phyloP scores from a whole-genome alignment of 2,329 filamentous ascomycete genomes.

The Aspergillus tamarii region DNA sequence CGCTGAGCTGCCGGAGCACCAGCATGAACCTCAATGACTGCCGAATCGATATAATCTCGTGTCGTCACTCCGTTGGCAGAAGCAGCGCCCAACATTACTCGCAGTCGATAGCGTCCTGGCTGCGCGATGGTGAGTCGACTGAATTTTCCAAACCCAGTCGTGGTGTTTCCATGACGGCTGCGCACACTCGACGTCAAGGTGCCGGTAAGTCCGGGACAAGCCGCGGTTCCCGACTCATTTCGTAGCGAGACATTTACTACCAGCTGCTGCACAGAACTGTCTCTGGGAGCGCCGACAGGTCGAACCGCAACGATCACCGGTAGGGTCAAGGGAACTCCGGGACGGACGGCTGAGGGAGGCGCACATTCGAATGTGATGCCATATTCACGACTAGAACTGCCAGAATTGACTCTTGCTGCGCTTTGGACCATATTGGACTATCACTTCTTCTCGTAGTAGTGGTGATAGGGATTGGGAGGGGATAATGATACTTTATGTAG shows the following conservation, averaged over 20 bases:
- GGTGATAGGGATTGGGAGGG: background rate
- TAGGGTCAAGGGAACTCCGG: slow-evolving; percentile 32
- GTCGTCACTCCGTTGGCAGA: slow-evolving; percentile 33
- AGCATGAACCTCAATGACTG: slow-evolving; percentile 33
- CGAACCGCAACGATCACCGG: slow-evolving; percentile 36
- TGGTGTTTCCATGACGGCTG: slow-evolving; percentile 33
- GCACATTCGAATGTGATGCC: slow-evolving; percentile 33
- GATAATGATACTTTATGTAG: background rate
- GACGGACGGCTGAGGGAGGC: slow-evolving; percentile 31
- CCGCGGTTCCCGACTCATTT: slow-evolving; percentile 27
- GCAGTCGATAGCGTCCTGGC: slow-evolving; percentile 35
- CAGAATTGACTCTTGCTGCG: slow-evolving; percentile 5
- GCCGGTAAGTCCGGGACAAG: slow-evolving; percentile 29
- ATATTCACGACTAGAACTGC: slow-evolving; percentile 32
- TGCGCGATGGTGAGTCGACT: slow-evolving; percentile 30
- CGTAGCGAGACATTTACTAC: slow-evolving; percentile 33
- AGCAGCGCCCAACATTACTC: slow-evolving; percentile 35
- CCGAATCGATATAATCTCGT: slow-evolving; percentile 35
- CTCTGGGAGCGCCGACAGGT: slow-evolving; percentile 29
- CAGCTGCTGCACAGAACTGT: slow-evolving; percentile 29
- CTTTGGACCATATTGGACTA: slow-evolving; percentile 21
- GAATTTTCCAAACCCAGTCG: slow-evolving; percentile 35
- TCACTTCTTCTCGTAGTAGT: slow-evolving; percentile 8
- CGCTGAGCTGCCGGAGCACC: slow-evolving; percentile 29
- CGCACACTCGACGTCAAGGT: slow-evolving; percentile 37